These are phyloP conservation scores for Speleostelium caveatum DNA, from an alignment of 78 protist genomes.

Conservation along the genomic window DNA sequence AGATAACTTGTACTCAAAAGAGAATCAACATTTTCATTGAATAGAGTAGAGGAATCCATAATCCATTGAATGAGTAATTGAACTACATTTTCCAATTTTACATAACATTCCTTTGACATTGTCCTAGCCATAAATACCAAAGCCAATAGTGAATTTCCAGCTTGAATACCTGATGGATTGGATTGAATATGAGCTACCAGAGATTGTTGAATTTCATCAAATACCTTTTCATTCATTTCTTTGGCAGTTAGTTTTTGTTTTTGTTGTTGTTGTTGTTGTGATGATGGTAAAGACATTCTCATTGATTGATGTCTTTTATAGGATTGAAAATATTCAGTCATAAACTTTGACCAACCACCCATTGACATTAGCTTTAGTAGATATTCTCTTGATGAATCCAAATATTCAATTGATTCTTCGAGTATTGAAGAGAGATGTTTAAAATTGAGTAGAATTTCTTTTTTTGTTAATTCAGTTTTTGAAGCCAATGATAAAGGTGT, in stretches of 20 bases:
- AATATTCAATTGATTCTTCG: neutral
- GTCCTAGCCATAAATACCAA: constrained; percentile 2
- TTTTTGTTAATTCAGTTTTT: constrained; percentile 14
- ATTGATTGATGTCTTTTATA: neutral
- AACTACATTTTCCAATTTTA: constrained; percentile 12
- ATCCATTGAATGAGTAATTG: constrained; percentile 16
- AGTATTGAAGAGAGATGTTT: constrained; percentile 1
- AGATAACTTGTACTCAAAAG: neutral
- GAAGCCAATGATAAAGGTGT: neutral
- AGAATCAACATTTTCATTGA: neutral
- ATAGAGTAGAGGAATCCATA: neutral
- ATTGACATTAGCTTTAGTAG: constrained; percentile 21
- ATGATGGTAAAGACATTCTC: constrained; percentile 32
- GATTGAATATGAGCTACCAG: neutral
- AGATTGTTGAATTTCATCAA: neutral
- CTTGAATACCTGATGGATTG: neutral
- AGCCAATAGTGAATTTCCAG: constrained; percentile 37
- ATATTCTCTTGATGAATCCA: constrained; percentile 15
- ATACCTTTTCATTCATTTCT: constrained; percentile 23
- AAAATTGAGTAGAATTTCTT: constrained; percentile 20
- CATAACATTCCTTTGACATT: constrained; percentile 10
- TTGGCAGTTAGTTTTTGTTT: neutral
- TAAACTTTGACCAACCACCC: constrained; percentile 57
- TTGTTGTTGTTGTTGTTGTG: neutral
- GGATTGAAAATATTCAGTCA: constrained; percentile 23